Base-by-base conservation (phyloP, 2,329 filamentous ascomycete species). In the Penicillium sp. region DNA sequence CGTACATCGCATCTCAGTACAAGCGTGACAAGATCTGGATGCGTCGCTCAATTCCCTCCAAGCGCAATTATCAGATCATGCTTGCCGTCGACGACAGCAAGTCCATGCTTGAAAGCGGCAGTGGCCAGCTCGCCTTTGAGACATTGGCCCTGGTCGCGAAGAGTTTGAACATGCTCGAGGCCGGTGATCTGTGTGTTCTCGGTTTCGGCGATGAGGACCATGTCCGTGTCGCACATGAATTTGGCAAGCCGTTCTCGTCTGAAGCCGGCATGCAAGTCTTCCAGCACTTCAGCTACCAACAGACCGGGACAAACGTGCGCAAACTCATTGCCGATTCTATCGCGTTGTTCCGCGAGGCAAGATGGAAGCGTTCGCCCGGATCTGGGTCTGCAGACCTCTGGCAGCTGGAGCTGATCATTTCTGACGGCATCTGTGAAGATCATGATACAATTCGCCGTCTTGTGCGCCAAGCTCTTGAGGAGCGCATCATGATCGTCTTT, bases 1-100 rank as follows among this genome's bases (percentile, higher is more conserved):
- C 94, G 0, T 99, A 98, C 71, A 97, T 99, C 55, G 93, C 94
- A 1, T 97, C 90, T 0, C 84, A 86, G 62, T 98, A 96, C 77
- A 97, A 96, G 75, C 87, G 93, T 45, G 93, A 99, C 78, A 98
- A 98, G 76, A 99, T 99, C 69, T 99, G 93, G 93, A 94, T 98
- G 84, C 86, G 94, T 10, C 83, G 94, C 40, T 84, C 81, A 21
- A 82, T 95, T 34, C 94, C 94, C 1, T 91, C 84, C 25, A 97
- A 97, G 70, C 85, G 94, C 27, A 85, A 84, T 41, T 98, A 98
- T 69, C 94, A 99, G 68, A 94, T 98, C 65, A 82, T 98, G 72
- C 84, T 99, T 34, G 94, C 93, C 26, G 88, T 99, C 25, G 93
- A 99, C 65, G 93, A 98, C 72, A 91, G 85, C 57, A 87, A 86